Base-by-base conservation (phyloP, 805 yeast species). In the Barnettozyma wickerhamii region DNA sequence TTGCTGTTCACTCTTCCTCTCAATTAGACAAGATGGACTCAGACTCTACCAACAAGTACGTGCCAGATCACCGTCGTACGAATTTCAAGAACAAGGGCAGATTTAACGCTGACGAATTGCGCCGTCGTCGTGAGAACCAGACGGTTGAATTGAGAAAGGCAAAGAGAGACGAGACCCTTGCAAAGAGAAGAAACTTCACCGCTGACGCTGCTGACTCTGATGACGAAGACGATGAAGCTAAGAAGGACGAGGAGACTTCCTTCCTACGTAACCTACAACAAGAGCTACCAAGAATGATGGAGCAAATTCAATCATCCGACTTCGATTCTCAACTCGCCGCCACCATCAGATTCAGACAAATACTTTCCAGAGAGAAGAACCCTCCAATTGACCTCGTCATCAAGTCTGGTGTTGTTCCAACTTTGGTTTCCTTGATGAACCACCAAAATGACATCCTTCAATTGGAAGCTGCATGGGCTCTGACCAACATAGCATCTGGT, bases 381-480 rank as follows among this genome's bases (percentile, higher is more conserved):
- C 99, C 99, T 7, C 99, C 99, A 38, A 91, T 93, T 55, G 95
- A 89, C 64, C 68, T 84, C 46, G 98, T 93, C 27, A 90, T 93
- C 50, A 84, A 86, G 60, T 75, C 90, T 40, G 98, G 98, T 34
- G 96, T 91, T 26, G 93, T 93, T 40, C 95, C 97, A 44, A 81
- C 81, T 40, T 76, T 93, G 62, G 96, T 93, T 41, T 81, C 77
- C 53, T 88, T 90, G 55, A 84, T 93, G 89, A 69, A 71, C 45
- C 72, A 75, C 43, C 89, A 86, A 51, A 86, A 90, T 4, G 89
- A 86, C 56, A 79, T 85, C 73, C 74, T 93, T 55, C 98, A 91
- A 67, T 77, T 93, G 55, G 99, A 93, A 70, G 96, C 98, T 10
- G 97, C 99, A 7, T 93, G 99, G 99, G 98, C 98, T n/a, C 75